These are phyloP conservation scores for Pseudocercospora vitis DNA, from an alignment of 2,329 filamentous ascomycete species.

Conservation along the genomic window DNA sequence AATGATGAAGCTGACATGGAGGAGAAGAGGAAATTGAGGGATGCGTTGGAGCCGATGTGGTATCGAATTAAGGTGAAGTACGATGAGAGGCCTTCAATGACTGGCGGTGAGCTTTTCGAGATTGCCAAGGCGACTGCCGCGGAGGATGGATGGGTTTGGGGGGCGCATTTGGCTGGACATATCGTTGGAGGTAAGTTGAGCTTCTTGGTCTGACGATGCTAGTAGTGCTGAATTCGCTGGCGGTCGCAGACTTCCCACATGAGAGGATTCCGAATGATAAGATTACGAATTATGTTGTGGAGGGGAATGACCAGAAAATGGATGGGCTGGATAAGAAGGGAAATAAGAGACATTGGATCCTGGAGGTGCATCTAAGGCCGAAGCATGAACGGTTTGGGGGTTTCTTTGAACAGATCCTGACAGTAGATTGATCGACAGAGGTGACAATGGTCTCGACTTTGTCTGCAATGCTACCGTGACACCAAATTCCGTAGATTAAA, in stretches of 20 bases:
- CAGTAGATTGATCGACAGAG: too few species aligned
- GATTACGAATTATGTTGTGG: slow-evolving; percentile 47
- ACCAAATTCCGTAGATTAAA: too few species aligned
- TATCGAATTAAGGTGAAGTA: slow-evolving; percentile 46
- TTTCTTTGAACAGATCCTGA: slow-evolving; percentile 45
- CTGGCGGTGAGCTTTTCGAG: slow-evolving; percentile 51
- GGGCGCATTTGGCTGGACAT: slow-evolving; percentile 50
- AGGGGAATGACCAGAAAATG: slow-evolving; percentile 49
- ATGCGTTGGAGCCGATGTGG: slow-evolving; percentile 52
- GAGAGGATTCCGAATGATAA: slow-evolving; percentile 53
- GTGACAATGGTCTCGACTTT: too few species aligned
- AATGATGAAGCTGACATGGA: slow-evolving; percentile 38
- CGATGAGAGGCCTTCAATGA: slow-evolving; percentile 46
- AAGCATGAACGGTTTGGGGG: slow-evolving; percentile 42
- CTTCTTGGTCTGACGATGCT: too few species aligned
- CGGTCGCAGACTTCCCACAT: slow-evolving; percentile 54
- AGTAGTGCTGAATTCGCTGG: too few species aligned
- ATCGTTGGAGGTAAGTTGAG: too few species aligned
- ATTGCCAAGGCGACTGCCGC: slow-evolving; percentile 38
- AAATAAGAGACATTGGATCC: slow-evolving; percentile 49
- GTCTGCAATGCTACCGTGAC: too few species aligned
- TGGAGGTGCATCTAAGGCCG: slow-evolving; percentile 52
- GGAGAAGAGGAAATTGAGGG: slow-evolving; percentile 48
- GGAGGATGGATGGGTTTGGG: slow-evolving; percentile 48
- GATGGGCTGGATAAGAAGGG: slow-evolving; percentile 43